Evolutionary conservation across 306 rosid species (phyloP), one percentile per base, ranked within the genome.

Genomic region (Prunus fruticosa): DNA sequence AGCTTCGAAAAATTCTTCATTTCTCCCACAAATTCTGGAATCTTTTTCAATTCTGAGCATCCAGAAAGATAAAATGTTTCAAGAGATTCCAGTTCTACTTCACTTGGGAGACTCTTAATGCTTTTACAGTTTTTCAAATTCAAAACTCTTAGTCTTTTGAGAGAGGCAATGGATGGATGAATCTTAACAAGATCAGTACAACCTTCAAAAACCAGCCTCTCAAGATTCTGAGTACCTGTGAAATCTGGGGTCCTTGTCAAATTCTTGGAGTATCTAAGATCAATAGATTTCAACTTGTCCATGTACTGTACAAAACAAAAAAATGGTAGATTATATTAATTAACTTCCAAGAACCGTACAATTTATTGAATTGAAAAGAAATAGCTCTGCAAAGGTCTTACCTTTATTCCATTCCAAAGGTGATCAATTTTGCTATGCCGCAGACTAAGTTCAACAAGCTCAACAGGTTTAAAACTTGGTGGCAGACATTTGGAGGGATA

Each of bases 231-330:
- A 62, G 23, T 3, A 3, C 23, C 32, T 50, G 71, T 53, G 18
- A 78, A 78, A 67, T 78, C 69, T 22, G 81, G 81, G 4, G 81
- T 78, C 20, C 27, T 71, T n/a, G 1, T 46, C 43, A 78, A 61
- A 22, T 78, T 69, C 0, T 15, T n/a, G 27, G 76, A 78, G 28
- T 50, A 3, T 12, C 57, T 61, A 47, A 78, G 71, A 25, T 71
- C 53, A 45, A 78, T 62, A 18, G 20, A 30, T 54, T 62, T 70
- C 32, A 78, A 54, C 19, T 51, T 64, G 4, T 16, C 45, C 64
- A 78, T 61, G 54, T 62, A 0, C 76, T 78, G 76, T 50, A 3
- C 19, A 3, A n/a, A 9, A 45, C 5, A 67, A 11, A 22, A 13
- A 67, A 67, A 41, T 43, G 11, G 16, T 1, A 10, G 18, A 16